Conservation (phyloP, 306 rosid genomes). For the Rosa chinensis region DNA sequence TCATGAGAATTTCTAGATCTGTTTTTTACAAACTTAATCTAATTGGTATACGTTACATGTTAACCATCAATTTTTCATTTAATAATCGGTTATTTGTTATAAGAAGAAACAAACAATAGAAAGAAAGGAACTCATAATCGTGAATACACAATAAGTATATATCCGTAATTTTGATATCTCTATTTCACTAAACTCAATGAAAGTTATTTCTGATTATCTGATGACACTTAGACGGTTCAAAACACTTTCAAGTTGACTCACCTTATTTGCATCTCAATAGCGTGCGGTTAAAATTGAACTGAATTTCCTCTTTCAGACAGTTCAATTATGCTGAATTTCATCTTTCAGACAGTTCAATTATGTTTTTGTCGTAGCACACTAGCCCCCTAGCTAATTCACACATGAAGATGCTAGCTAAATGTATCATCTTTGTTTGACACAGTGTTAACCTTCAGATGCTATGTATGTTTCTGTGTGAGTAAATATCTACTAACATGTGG, state of each 20-base stretch:
- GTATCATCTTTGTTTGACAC: neutral
- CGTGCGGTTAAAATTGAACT: neutral
- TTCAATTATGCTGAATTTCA: too few species aligned
- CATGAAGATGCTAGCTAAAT: neutral
- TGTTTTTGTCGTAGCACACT: neutral
- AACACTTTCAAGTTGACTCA: neutral
- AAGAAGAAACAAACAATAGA: too few species aligned
- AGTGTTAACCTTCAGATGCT: neutral
- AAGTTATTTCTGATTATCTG: too few species aligned
- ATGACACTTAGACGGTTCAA: neutral
- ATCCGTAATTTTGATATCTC: too few species aligned
- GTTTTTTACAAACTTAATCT: too few species aligned
- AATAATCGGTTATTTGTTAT: too few species aligned
- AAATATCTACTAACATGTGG: neutral
- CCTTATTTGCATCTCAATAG: neutral
- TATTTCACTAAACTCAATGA: too few species aligned
- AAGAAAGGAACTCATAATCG: too few species aligned
- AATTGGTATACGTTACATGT: too few species aligned
- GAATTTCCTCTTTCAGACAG: neutral
- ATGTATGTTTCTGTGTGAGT: neutral
- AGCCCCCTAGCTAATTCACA: neutral
- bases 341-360: neutral
- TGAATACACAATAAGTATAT: neutral
- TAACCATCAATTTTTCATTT: too few species aligned
- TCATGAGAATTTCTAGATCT: too few species aligned